Percentiles rank a stretch among this genome's conserved stretches.
phyloP scores from a whole-genome alignment of 1,284 basidiomycete species.

The Coriolopsis trogii region DNA sequence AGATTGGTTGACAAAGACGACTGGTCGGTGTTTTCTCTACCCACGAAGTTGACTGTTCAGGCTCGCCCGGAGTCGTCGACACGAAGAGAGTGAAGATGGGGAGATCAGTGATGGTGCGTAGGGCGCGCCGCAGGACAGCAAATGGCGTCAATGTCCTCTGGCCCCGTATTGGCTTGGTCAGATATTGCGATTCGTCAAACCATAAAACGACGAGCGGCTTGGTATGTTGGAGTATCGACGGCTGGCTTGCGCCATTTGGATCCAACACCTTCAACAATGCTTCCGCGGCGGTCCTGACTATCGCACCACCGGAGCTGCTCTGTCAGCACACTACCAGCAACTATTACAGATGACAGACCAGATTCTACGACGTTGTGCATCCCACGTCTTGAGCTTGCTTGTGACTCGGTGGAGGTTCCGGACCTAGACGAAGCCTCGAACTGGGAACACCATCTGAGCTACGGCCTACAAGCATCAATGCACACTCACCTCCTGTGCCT shows the following conservation, averaged over 20 bases:
- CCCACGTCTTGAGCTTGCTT: too few relatives aligned
- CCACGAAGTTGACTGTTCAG: slow-evolving; percentile 6
- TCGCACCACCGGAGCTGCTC: not conserved
- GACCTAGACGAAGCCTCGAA: not conserved
- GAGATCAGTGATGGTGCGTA: not conserved
- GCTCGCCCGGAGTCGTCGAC: slow-evolving; percentile 4
- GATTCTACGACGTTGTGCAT: too few relatives aligned
- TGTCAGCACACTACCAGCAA: not conserved
- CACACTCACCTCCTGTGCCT: not conserved
- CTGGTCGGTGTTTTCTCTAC: too few relatives aligned
- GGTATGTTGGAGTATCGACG: too few relatives aligned
- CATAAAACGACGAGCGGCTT: not conserved
- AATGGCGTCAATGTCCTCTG: not conserved
- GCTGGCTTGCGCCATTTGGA: too few relatives aligned
- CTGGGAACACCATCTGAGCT: not conserved
- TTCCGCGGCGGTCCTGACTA: not conserved
- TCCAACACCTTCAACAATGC: not conserved
- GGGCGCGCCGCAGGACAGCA: slow-evolving; percentile 1
- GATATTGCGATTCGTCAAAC: slow-evolving; percentile 7
- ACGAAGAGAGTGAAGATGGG: slow-evolving; percentile 11
- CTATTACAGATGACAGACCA: too few relatives aligned
- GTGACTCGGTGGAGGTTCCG: too few relatives aligned
- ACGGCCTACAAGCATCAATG: not conserved
- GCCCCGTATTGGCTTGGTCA: not conserved
- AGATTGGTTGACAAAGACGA: not conserved